Evolutionary conservation across 192 early-diverging fungal genomes (phyloP).

Genomic region (Podila verticillata): DNA sequence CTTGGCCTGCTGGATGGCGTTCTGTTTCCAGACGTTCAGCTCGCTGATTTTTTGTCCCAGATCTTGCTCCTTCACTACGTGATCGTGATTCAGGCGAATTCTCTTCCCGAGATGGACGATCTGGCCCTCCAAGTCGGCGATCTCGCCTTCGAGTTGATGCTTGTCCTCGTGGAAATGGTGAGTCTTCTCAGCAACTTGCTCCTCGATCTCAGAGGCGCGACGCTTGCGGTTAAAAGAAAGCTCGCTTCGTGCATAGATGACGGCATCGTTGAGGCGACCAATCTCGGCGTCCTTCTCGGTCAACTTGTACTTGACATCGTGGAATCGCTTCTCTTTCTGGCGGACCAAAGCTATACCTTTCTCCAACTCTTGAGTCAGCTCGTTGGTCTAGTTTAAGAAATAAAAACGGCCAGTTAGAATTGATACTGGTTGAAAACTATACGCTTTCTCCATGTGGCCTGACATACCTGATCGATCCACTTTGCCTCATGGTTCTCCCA

Average conservation of each 20-base stretch:
- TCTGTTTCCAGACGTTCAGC: constrained; percentile 31
- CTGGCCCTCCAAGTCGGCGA: constrained; percentile 11
- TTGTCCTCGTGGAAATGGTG: not conserved
- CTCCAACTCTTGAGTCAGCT: constrained; percentile 19
- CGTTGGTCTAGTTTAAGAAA: constrained; percentile 2
- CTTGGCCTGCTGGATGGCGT: constrained; percentile 16
- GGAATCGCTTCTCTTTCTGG: constrained; percentile 13
- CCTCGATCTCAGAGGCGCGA: constrained; percentile 25
- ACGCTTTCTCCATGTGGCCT: not conserved
- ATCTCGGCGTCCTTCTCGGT: constrained; percentile 14
- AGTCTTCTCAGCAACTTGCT: constrained; percentile 4
- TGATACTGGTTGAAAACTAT: not conserved
- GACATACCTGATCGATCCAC: constrained; percentile 23
- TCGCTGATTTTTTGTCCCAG: constrained; percentile 16
- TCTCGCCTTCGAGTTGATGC: constrained; percentile 1
- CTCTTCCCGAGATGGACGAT: constrained; percentile 14
- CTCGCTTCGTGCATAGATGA: constrained; percentile 12
- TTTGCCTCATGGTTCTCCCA: constrained; percentile 36
- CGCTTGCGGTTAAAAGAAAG: constrained; percentile 17
- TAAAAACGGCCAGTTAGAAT: not conserved
- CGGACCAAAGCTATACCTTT: not conserved
- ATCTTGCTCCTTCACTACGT: constrained; percentile 10
- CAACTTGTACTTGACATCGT: constrained; percentile 20
- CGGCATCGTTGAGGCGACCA: constrained; percentile 27
- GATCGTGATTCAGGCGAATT: constrained; percentile 21